Evolutionary conservation across 2,329 filamentous ascomycete species (phyloP).

Genomic region (Sporothrix brunneoviolacea): DNA sequence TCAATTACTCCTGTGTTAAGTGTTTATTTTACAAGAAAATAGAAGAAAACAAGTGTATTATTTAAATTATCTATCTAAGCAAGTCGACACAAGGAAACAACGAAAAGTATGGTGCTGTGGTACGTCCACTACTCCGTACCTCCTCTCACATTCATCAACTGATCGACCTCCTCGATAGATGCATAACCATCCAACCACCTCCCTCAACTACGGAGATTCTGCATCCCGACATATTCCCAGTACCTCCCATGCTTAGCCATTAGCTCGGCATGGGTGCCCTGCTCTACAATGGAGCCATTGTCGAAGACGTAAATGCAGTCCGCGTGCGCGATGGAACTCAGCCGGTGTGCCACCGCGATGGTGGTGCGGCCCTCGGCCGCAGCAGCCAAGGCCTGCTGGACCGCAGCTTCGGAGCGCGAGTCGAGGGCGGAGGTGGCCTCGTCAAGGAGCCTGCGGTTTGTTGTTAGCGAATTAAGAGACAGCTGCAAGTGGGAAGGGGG

Average conservation of each 20-base stretch:
- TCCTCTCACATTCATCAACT: too few species aligned
- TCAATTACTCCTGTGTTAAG: too few species aligned
- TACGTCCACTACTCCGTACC: too few species aligned
- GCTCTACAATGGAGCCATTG: conserved; percentile 75
- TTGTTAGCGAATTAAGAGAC: background rate
- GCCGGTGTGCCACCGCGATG: conserved; percentile 83
- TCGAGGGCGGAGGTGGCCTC: conserved; percentile 75
- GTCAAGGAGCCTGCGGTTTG: conserved; percentile 50
- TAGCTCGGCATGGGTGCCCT: conserved; percentile 68
- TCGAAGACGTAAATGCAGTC: conserved; percentile 94
- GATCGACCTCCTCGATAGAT: too few species aligned
- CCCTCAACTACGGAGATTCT: conserved; percentile 1
- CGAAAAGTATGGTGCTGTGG: too few species aligned
- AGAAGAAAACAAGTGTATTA: too few species aligned
- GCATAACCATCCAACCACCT: background rate
- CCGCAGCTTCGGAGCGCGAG: conserved; percentile 67
- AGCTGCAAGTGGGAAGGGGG: background rate
- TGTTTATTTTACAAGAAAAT: too few species aligned
- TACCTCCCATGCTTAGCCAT: conserved; percentile 32
- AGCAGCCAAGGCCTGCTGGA: conserved; percentile 71
- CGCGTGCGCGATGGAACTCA: conserved; percentile 88
- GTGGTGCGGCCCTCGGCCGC: conserved; percentile 80
- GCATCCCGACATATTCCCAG: conserved; percentile 6
- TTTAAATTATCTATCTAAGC: too few species aligned
- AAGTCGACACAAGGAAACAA: too few species aligned